Evolutionary conservation across 2,329 filamentous ascomycete genomes (phyloP).

Genomic region (Pseudocercospora fuligena): DNA sequence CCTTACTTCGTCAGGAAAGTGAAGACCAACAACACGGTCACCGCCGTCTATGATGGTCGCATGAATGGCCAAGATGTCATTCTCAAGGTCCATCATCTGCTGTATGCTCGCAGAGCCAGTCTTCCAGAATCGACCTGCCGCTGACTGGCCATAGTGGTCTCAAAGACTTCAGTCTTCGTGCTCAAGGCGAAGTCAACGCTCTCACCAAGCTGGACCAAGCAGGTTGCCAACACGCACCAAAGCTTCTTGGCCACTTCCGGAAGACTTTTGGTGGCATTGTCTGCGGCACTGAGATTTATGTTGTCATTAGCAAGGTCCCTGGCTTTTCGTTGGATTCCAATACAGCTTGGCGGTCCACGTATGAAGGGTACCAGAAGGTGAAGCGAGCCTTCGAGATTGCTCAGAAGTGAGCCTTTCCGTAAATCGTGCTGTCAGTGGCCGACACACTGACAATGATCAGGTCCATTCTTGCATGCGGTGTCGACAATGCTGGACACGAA

Average conservation of each 20-base stretch:
- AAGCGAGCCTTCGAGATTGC: background rate
- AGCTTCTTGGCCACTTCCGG: background rate
- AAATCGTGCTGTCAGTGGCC: background rate
- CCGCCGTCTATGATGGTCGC: background rate
- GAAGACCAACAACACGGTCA: background rate
- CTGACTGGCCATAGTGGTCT: background rate
- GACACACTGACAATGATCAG: background rate
- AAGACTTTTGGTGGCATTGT: background rate
- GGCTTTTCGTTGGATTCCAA: background rate
- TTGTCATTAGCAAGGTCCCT: constrained; percentile 12
- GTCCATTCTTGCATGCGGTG: background rate
- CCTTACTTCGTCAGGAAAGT: background rate
- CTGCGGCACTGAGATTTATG: constrained; percentile 5
- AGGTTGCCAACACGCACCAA: constrained; percentile 2
- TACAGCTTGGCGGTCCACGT: background rate
- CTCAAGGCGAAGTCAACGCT: background rate
- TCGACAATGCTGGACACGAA: constrained; percentile 17
- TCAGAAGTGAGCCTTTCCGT: background rate
- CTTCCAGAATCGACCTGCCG: background rate
- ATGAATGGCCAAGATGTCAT: constrained; percentile 2
- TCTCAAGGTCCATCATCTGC: constrained; percentile 9
- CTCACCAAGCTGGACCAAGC: background rate
- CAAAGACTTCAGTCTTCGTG: background rate
- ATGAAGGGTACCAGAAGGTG: background rate
- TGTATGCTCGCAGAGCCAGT: background rate